A percentile compares a stretch with the other conserved stretches of the same genome.
Evolutionary conservation across 139 green algal genomes (phyloP).

Genomic region (Ulvella scutata): DNA sequence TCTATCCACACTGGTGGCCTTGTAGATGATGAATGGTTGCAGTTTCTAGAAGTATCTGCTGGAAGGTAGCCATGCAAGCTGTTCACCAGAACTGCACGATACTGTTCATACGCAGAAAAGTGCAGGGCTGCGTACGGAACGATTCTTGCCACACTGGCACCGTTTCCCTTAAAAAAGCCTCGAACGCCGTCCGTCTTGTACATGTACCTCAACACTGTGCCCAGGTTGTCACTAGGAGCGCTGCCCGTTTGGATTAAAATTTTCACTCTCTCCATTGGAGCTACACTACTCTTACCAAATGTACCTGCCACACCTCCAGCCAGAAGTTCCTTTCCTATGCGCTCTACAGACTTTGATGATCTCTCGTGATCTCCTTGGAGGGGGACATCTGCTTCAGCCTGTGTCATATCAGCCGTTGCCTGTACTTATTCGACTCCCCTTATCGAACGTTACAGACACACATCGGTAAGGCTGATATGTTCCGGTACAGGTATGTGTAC

Average conservation of each 20-base stretch:
- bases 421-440: too few relatives aligned
- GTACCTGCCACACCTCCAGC: slow-evolving; percentile 61
- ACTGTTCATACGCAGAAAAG: slow-evolving; percentile 79
- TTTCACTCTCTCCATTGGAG: slow-evolving; percentile 71
- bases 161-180: slow-evolving; percentile 75
- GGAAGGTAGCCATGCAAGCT: background rate
- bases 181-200: slow-evolving; percentile 38
- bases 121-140: slow-evolving; percentile 82
- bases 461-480: too few relatives aligned
- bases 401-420: too few relatives aligned
- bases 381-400: too few relatives aligned
- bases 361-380: too few relatives aligned
- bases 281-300: slow-evolving; percentile 57
- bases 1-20: slow-evolving; percentile 21
- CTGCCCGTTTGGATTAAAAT: slow-evolving; percentile 56
- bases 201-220: slow-evolving; percentile 34
- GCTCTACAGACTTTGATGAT: too few relatives aligned
- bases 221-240: background rate
- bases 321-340: slow-evolving; percentile 74
- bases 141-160: slow-evolving; percentile 68
- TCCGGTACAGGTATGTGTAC: too few relatives aligned
- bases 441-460: too few relatives aligned
- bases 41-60: background rate
- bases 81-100: slow-evolving; percentile 28
- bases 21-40: background rate